Base-by-base conservation (phyloP, 192 early-diverging fungal species). In the Gorgonomyces haynaldii region DNA sequence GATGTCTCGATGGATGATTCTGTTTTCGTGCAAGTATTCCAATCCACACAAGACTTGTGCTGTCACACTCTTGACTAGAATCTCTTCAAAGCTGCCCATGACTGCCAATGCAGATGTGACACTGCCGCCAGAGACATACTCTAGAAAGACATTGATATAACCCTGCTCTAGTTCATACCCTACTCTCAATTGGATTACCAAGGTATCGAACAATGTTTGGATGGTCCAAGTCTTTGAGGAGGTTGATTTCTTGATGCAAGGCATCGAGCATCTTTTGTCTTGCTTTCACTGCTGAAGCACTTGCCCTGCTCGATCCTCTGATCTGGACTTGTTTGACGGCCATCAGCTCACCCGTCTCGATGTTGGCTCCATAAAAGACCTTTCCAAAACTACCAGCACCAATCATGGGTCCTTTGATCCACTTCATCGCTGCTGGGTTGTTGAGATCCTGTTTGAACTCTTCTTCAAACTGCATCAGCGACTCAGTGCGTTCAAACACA, bases 181-280 rank as follows among this genome's bases (percentile, higher is more conserved):
- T 21, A 53, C 58, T 46, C 76, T 81, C 12, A 37, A 56, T 20
- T 20, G 22, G 69, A 48, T 76, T 78, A 13, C 86, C 89, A 24
- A 93, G 74, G 61, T 94, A 92, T 62, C 89, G 82, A 28, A 97
- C 94, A 69, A 97, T 86, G 58, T 97, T 84, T 40, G 86, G 85
- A 40, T 94, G 81, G 45, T 88, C 84, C 16, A 75, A 53, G 9
- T 74, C 70, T 19, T 60, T 59, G 2, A 98, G 66, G 29, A 96
- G 61, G 50, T 81, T 76, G 41, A 98, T 88, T 56, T 98, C 96
- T 27, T 81, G 65, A 42, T 82, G 79, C 37, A 98, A 60, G 16
- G 91, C 87, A 44, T 95, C 86, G 1, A 56, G 49, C 28, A 57
- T 50, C 43, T 61, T 64, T 21, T 57, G 35, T 24, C 56, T 60